These are phyloP conservation scores for Zizania latifolia DNA, from an alignment of 176 grass and related monocot species.

Conservation along the genomic window DNA sequence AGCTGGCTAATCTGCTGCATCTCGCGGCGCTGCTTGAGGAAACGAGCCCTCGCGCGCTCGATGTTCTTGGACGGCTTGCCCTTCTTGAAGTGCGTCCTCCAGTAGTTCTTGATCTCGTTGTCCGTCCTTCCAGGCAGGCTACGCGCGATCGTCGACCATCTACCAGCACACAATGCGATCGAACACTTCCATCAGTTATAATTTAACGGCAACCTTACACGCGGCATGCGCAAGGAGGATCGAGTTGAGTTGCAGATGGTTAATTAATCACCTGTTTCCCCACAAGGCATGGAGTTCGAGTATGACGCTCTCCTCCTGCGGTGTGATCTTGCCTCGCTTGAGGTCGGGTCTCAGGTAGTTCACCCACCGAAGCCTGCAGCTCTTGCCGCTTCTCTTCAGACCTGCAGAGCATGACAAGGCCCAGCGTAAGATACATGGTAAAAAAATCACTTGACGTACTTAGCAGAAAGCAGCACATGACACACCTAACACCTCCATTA, in stretches of 20 bases:
- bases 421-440: neutral
- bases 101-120: slow-evolving; percentile 99
- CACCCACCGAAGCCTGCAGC: slow-evolving; percentile 91
- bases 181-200: neutral
- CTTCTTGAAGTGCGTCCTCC: slow-evolving; percentile 96
- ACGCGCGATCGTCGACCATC: slow-evolving; percentile 94
- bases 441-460: neutral
- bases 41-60: slow-evolving; percentile 66
- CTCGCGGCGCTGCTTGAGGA: slow-evolving; percentile 59
- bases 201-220: neutral
- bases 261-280: slow-evolving; percentile 78
- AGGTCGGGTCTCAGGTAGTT: slow-evolving; percentile 94
- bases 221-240: neutral
- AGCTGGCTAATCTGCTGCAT: slow-evolving; percentile 31
- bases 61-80: slow-evolving; percentile 73
- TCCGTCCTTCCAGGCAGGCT: slow-evolving; percentile 87
- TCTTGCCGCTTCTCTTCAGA: slow-evolving; percentile 88
- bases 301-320: slow-evolving; percentile 72
- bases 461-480: neutral
- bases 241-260: neutral
- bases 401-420: slow-evolving; percentile 24
- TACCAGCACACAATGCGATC: slow-evolving; percentile 19
- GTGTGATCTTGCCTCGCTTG: slow-evolving; percentile 83
- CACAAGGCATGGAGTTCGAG: slow-evolving; percentile 66
- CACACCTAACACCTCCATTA: neutral